A percentile compares a stretch with the other conserved stretches of the same genome.
Conservation (phyloP, 78 protist species). For the Dictyostelium intermedium region DNA sequence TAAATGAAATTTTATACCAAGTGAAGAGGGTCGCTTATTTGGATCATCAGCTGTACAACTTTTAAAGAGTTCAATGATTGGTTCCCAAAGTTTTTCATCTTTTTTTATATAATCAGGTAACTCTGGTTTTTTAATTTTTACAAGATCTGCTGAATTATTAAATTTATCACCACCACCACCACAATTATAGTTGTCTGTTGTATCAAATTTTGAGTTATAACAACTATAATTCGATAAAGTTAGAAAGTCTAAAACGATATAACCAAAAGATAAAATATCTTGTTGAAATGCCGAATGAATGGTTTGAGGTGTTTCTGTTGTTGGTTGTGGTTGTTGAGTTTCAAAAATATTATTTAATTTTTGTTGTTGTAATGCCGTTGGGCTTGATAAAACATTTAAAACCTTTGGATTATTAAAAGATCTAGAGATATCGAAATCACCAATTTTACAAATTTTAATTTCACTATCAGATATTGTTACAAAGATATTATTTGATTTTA, state of each 20-base stretch:
- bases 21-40: background rate
- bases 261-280: slow-evolving; percentile 18
- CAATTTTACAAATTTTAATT: slow-evolving; percentile 3
- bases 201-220: background rate
- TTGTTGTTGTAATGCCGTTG: background rate
- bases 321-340: background rate
- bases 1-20: slow-evolving; percentile 8
- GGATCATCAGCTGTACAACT: slow-evolving; percentile 4
- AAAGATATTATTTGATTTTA: slow-evolving; percentile 10
- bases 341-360: background rate
- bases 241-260: background rate
- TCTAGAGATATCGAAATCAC: slow-evolving; percentile 26
- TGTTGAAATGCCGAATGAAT: background rate
- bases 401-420: background rate
- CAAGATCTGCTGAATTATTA: background rate
- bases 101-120: background rate
- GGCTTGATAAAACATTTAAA: background rate
- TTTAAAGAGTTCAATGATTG: background rate
- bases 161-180: background rate
- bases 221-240: background rate
- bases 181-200: background rate
- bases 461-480: background rate
- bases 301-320: background rate
- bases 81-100: background rate
- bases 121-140: background rate